Conservation (phyloP, 768 basidiomycete genomes). For the Lactarius vividus region DNA sequence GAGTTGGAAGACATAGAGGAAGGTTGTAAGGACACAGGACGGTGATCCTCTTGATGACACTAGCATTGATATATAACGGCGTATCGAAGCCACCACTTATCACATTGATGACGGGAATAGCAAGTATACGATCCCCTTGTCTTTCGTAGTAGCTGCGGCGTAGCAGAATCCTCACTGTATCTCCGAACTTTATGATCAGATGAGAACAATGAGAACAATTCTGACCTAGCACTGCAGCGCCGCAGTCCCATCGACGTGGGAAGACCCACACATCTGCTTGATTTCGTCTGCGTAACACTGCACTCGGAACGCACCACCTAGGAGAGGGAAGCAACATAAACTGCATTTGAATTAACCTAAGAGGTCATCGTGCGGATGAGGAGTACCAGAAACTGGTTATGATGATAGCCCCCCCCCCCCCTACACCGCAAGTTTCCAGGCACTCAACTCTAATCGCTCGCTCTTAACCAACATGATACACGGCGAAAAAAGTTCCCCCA, state of each 20-base stretch:
- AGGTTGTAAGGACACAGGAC: not conserved
- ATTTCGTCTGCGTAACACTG: not conserved
- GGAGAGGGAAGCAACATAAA: not conserved
- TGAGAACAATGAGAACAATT: not conserved
- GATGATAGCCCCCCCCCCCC: not conserved
- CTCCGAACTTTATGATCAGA: not conserved
- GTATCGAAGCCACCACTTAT: not conserved
- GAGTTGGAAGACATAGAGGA: not conserved
- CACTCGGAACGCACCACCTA: not conserved
- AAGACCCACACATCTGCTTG: not conserved
- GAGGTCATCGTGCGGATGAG: not conserved
- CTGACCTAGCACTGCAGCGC: not conserved
- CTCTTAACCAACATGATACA: conserved; percentile 5
- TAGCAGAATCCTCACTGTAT: not conserved
- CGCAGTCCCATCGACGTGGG: not conserved
- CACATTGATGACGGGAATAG: not conserved
- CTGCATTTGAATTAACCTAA: no score
- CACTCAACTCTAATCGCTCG: not conserved
- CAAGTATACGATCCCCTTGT: not conserved
- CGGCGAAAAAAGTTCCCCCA: not conserved
- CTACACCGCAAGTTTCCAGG: not conserved
- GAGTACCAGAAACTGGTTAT: not conserved
- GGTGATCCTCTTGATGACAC: not conserved
- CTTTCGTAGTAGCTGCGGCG: not conserved
- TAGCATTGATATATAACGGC: not conserved